Evolutionary conservation across 768 basidiomycete species (phyloP).

Genomic region (Boletellus ananiceps): DNA sequence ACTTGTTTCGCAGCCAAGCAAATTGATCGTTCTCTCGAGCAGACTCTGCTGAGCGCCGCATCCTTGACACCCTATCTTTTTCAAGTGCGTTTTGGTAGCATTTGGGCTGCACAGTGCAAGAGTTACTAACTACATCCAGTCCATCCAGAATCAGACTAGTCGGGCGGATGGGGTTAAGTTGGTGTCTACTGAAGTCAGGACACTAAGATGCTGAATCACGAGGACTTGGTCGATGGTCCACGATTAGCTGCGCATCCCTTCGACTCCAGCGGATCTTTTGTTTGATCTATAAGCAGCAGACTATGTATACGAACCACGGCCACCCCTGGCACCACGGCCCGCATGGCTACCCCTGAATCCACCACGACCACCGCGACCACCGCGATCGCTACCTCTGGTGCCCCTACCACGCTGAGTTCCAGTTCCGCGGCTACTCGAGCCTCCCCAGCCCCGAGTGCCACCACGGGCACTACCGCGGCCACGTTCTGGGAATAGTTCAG

Average conservation of each 20-base stretch:
- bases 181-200: conserved; percentile 48
- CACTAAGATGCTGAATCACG: conserved; percentile 39
- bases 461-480: conserved; percentile 37
- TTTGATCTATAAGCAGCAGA: neutral
- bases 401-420: conserved; percentile 36
- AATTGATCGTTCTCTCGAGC: conserved; percentile 21
- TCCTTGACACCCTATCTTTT: conserved; percentile 45
- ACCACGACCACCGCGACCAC: conserved; percentile 38
- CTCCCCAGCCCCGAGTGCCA: conserved; percentile 25
- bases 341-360: conserved; percentile 46
- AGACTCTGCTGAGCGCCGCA: conserved; percentile 31
- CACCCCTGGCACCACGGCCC: conserved; percentile 41
- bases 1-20: conserved; percentile 14
- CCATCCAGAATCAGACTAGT: conserved; percentile 45
- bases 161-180: conserved; percentile 44
- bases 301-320: conserved; percentile 44
- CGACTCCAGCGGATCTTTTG: neutral
- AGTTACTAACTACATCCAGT: conserved; percentile 29
- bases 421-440: conserved; percentile 29
- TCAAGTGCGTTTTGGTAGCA: conserved; percentile 38
- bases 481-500: conserved; percentile 41
- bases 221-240: neutral
- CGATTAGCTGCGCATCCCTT: neutral
- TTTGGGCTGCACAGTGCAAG: neutral
- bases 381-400: conserved; percentile 35